Conservation (phyloP, 495 filamentous ascomycete genomes). For the Parathielavia appendiculata region DNA sequence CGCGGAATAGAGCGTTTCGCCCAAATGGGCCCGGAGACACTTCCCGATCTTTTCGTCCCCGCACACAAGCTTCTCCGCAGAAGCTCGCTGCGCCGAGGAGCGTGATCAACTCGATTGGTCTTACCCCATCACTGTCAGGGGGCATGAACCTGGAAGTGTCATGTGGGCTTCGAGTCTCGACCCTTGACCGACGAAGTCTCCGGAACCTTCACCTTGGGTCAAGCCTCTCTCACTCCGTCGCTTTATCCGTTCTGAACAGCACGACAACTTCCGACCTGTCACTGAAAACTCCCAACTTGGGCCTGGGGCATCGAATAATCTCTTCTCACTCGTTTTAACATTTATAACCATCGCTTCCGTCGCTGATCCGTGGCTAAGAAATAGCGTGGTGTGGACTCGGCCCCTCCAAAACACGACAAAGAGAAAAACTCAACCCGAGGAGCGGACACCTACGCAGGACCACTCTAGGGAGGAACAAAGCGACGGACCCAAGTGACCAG, state of each 20-base stretch:
- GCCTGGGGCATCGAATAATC: not conserved
- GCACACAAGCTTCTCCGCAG: too few relatives aligned
- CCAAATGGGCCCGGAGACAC: too few relatives aligned
- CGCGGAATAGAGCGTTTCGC: too few relatives aligned
- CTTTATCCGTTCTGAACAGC: not conserved
- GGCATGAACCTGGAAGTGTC: not conserved
- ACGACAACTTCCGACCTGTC: not conserved
- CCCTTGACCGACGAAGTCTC: conserved; percentile 2
- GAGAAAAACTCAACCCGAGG: not conserved
- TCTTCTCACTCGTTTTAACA: conserved; percentile 2
- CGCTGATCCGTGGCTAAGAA: too few relatives aligned
- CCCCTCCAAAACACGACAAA: not conserved
- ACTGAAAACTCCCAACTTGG: not conserved
- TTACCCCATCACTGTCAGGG: not conserved
- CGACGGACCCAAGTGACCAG: not conserved
- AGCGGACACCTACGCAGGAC: not conserved
- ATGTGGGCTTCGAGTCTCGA: conserved; percentile 8
- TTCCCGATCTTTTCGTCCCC: too few relatives aligned
- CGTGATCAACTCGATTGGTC: not conserved
- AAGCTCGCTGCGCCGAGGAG: too few relatives aligned
- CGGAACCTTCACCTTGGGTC: conserved; percentile 1
- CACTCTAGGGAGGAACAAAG: not conserved
- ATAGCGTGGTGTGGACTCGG: not conserved
- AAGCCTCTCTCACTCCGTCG: not conserved
- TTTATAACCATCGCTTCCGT: not conserved